Conservation (phyloP, 164 flowering plant species). For the Piper longum region DNA sequence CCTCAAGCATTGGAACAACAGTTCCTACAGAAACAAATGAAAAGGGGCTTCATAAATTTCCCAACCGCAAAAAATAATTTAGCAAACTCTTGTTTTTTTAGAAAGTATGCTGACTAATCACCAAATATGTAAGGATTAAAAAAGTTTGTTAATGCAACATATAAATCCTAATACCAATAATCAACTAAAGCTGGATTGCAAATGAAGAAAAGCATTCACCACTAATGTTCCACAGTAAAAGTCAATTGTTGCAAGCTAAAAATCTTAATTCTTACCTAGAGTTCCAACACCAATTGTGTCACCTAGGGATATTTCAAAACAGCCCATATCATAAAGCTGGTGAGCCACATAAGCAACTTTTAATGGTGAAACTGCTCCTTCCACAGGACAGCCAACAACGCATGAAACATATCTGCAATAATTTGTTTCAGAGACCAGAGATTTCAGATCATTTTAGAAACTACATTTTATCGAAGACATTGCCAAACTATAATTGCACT, state of each 20-base stretch:
- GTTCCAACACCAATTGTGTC: conserved; percentile 97
- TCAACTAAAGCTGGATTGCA: too few relatives aligned
- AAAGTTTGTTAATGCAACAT: too few relatives aligned
- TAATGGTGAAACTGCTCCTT: conserved; percentile 71
- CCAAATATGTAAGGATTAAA: too few relatives aligned
- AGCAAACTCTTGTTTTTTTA: not conserved
- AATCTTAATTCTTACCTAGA: conserved; percentile 49
- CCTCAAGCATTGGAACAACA: conserved; percentile 89
- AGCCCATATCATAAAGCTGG: conserved; percentile 86
- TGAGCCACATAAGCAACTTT: conserved; percentile 90
- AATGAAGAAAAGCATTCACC: not conserved
- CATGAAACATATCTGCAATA: conserved; percentile 75
- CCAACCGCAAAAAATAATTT: not conserved
- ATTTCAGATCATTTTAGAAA: too few relatives aligned
- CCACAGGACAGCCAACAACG: conserved; percentile 86
- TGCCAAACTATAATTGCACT: too few relatives aligned
- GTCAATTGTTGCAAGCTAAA: not conserved
- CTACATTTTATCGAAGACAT: too few relatives aligned
- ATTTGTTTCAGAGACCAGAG: not conserved
- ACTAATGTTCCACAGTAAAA: not conserved
- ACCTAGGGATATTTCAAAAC: conserved; percentile 92
- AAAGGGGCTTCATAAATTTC: too few relatives aligned
- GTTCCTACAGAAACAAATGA: conserved; percentile 32
- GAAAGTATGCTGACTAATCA: not conserved
- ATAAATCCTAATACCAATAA: too few relatives aligned